These are phyloP conservation scores for Candida sp. DNA, from an alignment of 1,139 yeast species.

Conservation along the genomic window DNA sequence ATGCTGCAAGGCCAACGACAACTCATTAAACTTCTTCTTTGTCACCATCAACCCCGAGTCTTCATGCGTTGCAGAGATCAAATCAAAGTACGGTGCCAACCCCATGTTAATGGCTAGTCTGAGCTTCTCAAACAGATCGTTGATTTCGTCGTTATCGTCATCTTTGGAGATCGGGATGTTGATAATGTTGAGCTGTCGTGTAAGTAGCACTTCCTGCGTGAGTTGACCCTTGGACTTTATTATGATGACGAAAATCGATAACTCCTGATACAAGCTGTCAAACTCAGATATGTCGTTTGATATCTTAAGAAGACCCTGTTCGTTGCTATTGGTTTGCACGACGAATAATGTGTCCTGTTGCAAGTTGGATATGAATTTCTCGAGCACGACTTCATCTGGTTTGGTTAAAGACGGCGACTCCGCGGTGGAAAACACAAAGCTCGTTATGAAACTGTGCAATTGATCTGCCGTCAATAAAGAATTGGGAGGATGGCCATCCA, in stretches of 20 bases:
- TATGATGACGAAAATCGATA: conserved; percentile 29
- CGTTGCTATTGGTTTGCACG: conserved; percentile 9
- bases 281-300: conserved; percentile 12
- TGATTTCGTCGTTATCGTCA: conserved; percentile 15
- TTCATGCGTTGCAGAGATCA: conserved; percentile 19
- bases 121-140: conserved; percentile 54
- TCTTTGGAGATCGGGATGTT: conserved; percentile 28
- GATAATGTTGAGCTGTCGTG: conserved; percentile 42
- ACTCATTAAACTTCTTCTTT: conserved; percentile 69
- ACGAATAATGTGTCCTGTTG: conserved; percentile 20
- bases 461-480: conserved; percentile 7
- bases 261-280: conserved; percentile 3
- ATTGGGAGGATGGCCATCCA: neutral
- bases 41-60: conserved; percentile 34
- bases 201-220: conserved; percentile 10
- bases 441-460: conserved; percentile 8
- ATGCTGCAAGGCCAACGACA: conserved; percentile 70
- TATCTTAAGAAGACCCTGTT: conserved; percentile 8
- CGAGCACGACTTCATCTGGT: conserved; percentile 11
- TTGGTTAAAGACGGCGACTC: neutral
- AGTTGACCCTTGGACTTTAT: conserved; percentile 49
- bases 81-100: conserved; percentile 42
- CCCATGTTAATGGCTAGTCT: conserved; percentile 57
- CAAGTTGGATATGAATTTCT: conserved; percentile 15
- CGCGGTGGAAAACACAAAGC: conserved; percentile 5